Base-by-base conservation (phyloP, 371 early-diverging fungal genomes). In the Rhizopus arrhizus region DNA sequence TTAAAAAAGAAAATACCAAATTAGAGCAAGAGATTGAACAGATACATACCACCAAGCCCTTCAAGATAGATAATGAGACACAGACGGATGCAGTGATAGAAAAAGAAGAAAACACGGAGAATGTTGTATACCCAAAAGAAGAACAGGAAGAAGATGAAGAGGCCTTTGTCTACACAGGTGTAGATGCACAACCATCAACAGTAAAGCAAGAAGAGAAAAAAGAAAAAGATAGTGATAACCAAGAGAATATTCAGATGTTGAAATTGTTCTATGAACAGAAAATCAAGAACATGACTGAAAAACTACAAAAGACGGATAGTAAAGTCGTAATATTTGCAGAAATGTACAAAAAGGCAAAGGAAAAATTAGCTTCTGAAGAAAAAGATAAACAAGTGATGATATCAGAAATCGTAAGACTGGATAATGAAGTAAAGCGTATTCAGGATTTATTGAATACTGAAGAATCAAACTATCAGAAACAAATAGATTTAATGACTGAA, bases 301-400 rank as follows among this genome's bases (percentile, higher is more conserved):
- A 75, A 69, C 50, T 80, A 4, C 74, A 77, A 69, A 33, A 68
- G 46, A 72, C 70, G 15, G 80, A 77, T 35, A 72, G 74, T 61
- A 77, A 72, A 65, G 77, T 72, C 0, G 51, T 68, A 11, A 64
- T 75, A 49, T 77, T 59, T 59, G 61, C 72, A 3, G 59, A 64
- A 46, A 61, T 72, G 59, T 73, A 70, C 31, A 60, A 70, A 32
- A 59, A 64, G 1, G 50, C 70, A 1, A 77, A 75, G 35, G 75
- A 71, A 41, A 66, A 56, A 33, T 8, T 73, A 29, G 35, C 38
- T 15, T 33, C 61, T 22, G 73, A 74, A 50, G 66, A 56, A 12
- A 63, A 74, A 38, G 56, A 64, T 13, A 63, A 55, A 40, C 40
- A 49, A 13, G 29, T 42, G 15, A 50, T 73, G 58, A 12, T 49